Base-by-base conservation (phyloP, 1,139 yeast genomes). In the Hansenula anomala region DNA sequence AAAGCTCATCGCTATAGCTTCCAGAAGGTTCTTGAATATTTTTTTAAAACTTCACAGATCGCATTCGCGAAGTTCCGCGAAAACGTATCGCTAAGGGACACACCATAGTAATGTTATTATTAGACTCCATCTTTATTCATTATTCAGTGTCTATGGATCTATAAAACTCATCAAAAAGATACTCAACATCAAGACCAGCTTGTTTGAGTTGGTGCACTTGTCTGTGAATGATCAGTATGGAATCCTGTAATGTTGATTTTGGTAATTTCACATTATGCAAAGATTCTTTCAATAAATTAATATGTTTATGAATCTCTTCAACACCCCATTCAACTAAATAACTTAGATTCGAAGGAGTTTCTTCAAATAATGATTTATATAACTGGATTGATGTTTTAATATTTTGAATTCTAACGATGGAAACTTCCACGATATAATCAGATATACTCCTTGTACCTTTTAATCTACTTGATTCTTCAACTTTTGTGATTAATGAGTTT, bases 151-250 rank as follows among this genome's bases (percentile, higher is more conserved):
- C 49, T 23, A 51, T 50, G 11, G 51, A 37, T 14, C 29, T 41
- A 36, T 52, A 55, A 34, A 56, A 55, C n/a, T 47, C 54, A 16
- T 75, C 78, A 50, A 80, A 64, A 34, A 80, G 58, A 49, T 75
- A 83, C 43, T 76, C 90, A 39, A 87, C 79, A 51, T 86, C 87
- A 37, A 89, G 67, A 0, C 96, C 95, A 11, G 77, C 79, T 1
- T 65, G 60, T 50, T 79, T 80, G 48, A 89, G 63, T 33, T 75
- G 78, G 26, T 69, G 71, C 31, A 84, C 75, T 53, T 87, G 95
- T 31, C 72, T 70, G 48, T 66, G 58, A 47, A 87, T 63, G 40
- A 79, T 69, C 29, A 65, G 60, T 8, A 78, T 64, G 45, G 86
- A 79, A 30, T 71, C 75, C 39, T 64, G 61, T 41, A 78, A 71